Base-by-base conservation (phyloP, 495 filamentous ascomycete genomes). In the Penicillium malachiteum region DNA sequence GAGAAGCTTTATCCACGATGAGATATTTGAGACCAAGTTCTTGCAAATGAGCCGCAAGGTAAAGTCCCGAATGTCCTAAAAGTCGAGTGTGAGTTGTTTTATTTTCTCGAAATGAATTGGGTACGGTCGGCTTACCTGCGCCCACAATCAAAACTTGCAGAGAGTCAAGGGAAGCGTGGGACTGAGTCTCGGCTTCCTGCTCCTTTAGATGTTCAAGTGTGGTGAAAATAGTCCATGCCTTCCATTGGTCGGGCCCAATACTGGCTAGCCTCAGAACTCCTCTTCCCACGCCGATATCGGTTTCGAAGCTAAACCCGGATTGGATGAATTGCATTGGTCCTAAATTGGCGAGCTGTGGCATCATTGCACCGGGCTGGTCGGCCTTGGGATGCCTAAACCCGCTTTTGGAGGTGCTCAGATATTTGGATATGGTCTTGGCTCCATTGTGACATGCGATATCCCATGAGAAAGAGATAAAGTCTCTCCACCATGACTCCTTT, bases 401-500 rank as follows among this genome's bases (percentile, higher is more conserved):
- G 10, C 33, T 38, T 26, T 11, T 50, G 10, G 47, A 50, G 32
- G 6, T 50, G 14, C 47, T 33, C 3, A 50, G 47, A 38, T 50
- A 50, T 37, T 39, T 39, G 32, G 12, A 37, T 39, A 50, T 50
- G 47, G 47, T n/a, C 14, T 50, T 32, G 16, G 47, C n/a, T 13
- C 47, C 47, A 26, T 50, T 50, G 10, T 39, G 47, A 50, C 47
- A 50, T 8, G 47, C 47, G 35, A 50, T 50, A 39, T 50, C 47
- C 47, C 47, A 50, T 13, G 47, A 38, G 14, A 50, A 16, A 50
- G 47, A 50, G 13, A 50, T 11, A 13, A 50, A 50, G 16, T 50
- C 47, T 39, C 47, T 50, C 7, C 33, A 50, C 47, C 47, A 50
- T 14, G 47, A 50, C 16, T 50, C 47, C 12, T 38, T 6, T 38